Base-by-base conservation (phyloP, 495 filamentous ascomycete genomes). In the Letharia lupina region DNA sequence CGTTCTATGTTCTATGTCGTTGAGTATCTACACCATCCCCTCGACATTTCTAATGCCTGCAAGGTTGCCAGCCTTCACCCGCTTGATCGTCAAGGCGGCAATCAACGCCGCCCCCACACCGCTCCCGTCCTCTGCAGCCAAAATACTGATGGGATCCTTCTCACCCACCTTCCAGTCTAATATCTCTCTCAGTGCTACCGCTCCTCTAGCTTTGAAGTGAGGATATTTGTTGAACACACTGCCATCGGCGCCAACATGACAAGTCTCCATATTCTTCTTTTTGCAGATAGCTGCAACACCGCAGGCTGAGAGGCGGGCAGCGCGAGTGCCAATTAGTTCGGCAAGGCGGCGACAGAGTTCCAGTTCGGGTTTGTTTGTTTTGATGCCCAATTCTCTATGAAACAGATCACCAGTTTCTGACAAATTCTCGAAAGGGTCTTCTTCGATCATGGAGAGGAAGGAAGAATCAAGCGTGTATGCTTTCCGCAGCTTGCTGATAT, bases 181-280 rank as follows among this genome's bases (percentile, higher is more conserved):
- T 70, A 97, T 96, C 80, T 98, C 93, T 28, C 91, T 86, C 31
- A 98, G 85, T 31, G 93, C 93, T 70, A 86, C 81, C 7, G 93
- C 93, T 64, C 92, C 91, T 60, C 93, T 89, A 20, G 84, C 84
- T 82, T 96, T 93, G 83, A 98, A 98, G 77, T 96, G 90, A 3
- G 93, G 93, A 78, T 97, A 97, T 76, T 96, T 96, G 82, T 96
- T 96, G 82, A 97, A 98, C 54, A 98, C 92, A 15, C 89, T 93
- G 35, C 93, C 93, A 70, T 98, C 93, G 48, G 93, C 93, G 70
- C 93, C 93, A 28, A 97, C 93, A 75, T 97, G 93, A 83, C 90
- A 96, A 18, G 86, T 83, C 68, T 86, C 78, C 69, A 90, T 91
- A 65, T 87, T 85, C 82, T 96, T 97, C 87, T 96, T 97, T 76